These are phyloP conservation scores for Citropsis articulata DNA, from an alignment of 345 rosid genomes.

Conservation along the genomic window DNA sequence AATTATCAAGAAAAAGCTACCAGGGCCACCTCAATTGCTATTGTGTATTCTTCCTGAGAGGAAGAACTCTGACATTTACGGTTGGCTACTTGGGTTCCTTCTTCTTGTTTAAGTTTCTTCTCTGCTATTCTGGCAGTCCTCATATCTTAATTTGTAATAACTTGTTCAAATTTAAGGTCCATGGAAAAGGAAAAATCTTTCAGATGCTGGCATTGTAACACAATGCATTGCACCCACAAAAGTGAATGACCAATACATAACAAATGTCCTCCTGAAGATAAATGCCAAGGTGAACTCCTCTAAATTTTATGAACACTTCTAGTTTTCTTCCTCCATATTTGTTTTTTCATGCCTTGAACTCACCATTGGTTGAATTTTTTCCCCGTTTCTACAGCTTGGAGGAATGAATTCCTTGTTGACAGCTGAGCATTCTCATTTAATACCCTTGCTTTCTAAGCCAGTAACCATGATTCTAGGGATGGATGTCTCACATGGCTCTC, in stretches of 20 bases:
- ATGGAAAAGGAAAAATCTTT: constrained; percentile 33
- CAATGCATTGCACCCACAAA: constrained; percentile 36
- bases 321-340: background rate
- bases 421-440: constrained; percentile 24
- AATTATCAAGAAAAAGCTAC: constrained; percentile 33
- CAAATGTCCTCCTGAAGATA: constrained; percentile 35
- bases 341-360: background rate
- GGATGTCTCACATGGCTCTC: constrained; percentile 44
- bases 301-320: background rate
- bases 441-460: constrained; percentile 29
- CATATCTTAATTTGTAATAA: background rate
- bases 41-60: constrained; percentile 49
- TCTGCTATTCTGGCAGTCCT: background rate
- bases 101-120: background rate
- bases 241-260: constrained; percentile 33
- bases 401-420: constrained; percentile 34
- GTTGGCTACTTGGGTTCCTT: constrained; percentile 13
- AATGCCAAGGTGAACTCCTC: constrained; percentile 31
- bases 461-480: constrained; percentile 38
- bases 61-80: constrained; percentile 54
- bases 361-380: background rate
- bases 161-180: constrained; percentile 20
- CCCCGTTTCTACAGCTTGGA: constrained; percentile 26
- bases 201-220: constrained; percentile 32
- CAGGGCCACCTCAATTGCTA: constrained; percentile 46